Conservation (phyloP, 2,329 filamentous ascomycete genomes). For the Lasiodiplodia citricola region DNA sequence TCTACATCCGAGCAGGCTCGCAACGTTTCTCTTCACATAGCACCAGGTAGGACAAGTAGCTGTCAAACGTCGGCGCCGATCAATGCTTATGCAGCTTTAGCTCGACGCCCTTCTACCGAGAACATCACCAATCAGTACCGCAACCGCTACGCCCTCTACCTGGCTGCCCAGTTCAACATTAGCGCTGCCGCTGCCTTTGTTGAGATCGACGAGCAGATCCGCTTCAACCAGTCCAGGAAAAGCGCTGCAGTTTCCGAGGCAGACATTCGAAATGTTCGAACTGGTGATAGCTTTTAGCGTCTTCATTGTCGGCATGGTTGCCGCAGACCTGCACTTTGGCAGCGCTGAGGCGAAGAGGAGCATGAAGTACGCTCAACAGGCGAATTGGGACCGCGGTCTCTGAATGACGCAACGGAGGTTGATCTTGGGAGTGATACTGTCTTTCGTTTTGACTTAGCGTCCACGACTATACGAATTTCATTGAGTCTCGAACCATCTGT, state of each 20-base stretch:
- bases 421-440: background rate
- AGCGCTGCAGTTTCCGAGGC: slow-evolving; percentile 15
- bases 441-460: slow-evolving; percentile 1
- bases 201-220: slow-evolving; percentile 43
- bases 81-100: slow-evolving; percentile 6
- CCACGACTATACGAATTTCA: background rate
- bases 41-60: background rate
- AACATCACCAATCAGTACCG: slow-evolving; percentile 35
- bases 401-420: background rate
- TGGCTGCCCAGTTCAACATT: slow-evolving; percentile 47
- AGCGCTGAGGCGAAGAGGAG: slow-evolving; percentile 20
- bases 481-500: background rate
- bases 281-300: slow-evolving; percentile 26
- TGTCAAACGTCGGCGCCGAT: background rate
- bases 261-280: slow-evolving; percentile 26
- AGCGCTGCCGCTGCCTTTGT: slow-evolving; percentile 44
- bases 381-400: slow-evolving; percentile 1
- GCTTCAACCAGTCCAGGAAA: slow-evolving; percentile 15
- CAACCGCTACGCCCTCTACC: slow-evolving; percentile 45
- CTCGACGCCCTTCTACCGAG: slow-evolving; percentile 13
- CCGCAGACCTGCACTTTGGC: slow-evolving; percentile 24
- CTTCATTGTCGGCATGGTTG: slow-evolving; percentile 23
- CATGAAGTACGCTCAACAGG: slow-evolving; percentile 4
- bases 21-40: background rate
- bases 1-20: slow-evolving; percentile 3